Base-by-base conservation (phyloP, 768 basidiomycete genomes). In the Suillus decipiens region DNA sequence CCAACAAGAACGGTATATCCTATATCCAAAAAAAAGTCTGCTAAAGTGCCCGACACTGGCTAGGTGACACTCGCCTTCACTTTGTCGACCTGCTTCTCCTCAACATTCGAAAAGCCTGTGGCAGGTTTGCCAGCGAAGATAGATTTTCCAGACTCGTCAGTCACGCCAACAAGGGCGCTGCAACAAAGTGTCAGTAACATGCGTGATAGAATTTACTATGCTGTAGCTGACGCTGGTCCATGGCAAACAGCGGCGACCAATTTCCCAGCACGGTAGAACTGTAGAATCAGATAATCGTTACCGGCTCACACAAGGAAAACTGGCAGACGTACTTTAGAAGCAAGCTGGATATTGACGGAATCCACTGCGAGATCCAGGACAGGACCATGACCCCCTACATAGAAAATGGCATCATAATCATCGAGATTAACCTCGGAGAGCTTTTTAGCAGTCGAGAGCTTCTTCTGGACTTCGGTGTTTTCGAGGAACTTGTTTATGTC, bases 371-470 rank as follows among this genome's bases (percentile, higher is more conserved):
- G 81, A 73, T 93, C 92, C 51, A 93, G 78, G 42, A 88, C 84
- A 14, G 92, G 90, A 0, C 90, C 90, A 69, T 92, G 89, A 37
- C 92, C 91, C 47, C 92, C 92, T 61, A 90, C 82, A 70, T 90
- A 91, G 76, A 89, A 92, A 61, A 94, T 77, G 15, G 87, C 92
- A 59, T 82, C 86, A 70, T 91, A 93, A 67, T 89, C 85, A 36
- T 79, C 73, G 5, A 74, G 76, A 54, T 82, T 79, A 66, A 93
- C 82, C 1, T 88, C 85, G 0, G 80, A 74, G 53, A 93, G 77
- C 73, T 81, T 84, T 76, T 87, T 86, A 4, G 89, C 83, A 39
- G 76, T 76, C 9, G 78, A 79, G 36, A 90, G 70, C 68, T 89
- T 85, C 17, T 73, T 67, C 66, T 82, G 79, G n/a, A 79, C 79